Evolutionary conservation across 1,284 basidiomycete genomes (phyloP).

Genomic region (Spongiforma sp.): DNA sequence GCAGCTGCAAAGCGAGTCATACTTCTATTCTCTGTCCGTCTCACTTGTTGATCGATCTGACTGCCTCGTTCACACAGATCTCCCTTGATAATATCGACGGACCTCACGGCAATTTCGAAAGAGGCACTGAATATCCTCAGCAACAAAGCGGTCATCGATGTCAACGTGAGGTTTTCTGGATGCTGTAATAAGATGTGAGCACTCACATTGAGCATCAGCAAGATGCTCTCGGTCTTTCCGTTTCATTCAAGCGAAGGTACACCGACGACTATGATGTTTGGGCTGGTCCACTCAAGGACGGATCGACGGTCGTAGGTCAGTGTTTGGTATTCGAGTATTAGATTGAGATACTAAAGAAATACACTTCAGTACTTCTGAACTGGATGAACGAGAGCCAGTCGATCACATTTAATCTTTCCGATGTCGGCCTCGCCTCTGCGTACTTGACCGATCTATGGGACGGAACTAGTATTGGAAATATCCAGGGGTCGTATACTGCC

Average conservation of each 20-base stretch:
- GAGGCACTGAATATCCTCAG: conserved; percentile 10
- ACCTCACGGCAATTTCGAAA: conserved; percentile 9
- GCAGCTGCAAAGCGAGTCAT: conserved; percentile 14
- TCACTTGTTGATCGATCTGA: neutral
- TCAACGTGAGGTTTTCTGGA: conserved; percentile 34
- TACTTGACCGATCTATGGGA: conserved; percentile 12
- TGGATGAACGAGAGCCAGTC: conserved; percentile 4
- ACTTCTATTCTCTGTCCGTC: neutral
- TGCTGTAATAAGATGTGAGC: conserved; percentile 36
- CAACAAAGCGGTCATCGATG: conserved; percentile 9
- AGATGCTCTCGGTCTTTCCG: conserved; percentile 52
- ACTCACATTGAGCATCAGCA: conserved; percentile 41
- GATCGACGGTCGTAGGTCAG: conserved; percentile 50
- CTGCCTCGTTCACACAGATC: conserved; percentile 2
- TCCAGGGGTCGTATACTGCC: neutral
- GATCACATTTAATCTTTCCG: conserved; percentile 13
- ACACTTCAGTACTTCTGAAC: conserved; percentile 11
- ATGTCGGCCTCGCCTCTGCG: conserved; percentile 12
- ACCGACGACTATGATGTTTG: conserved; percentile 56
- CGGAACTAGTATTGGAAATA: neutral
- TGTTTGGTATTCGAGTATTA: neutral
- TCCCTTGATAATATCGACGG: conserved; percentile 16
- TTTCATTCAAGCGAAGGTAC: conserved; percentile 52
- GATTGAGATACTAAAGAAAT: too few relatives aligned
- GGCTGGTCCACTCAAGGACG: conserved; percentile 53